Percentiles rank a stretch among this genome's conserved stretches.
Conservation (phyloP, 148 eudicot species). For the Polygonum maritimum region DNA sequence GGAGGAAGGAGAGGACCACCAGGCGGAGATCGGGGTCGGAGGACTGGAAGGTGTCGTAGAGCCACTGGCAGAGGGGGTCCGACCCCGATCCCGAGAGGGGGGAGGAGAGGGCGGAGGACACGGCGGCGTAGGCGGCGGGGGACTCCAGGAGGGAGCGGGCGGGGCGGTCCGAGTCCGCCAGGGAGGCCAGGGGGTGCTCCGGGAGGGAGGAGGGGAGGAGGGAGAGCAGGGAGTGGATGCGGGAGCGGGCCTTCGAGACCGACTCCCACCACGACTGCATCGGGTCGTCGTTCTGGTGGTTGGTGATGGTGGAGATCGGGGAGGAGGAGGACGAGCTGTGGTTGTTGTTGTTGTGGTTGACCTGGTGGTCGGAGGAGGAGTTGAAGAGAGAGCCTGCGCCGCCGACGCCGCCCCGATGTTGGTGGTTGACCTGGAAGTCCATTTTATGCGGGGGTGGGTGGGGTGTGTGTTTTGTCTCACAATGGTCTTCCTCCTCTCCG, state of each 20-base stretch:
- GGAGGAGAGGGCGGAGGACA: conserved; percentile 43
- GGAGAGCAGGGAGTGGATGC: conserved; percentile 61
- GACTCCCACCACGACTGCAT: conserved; percentile 94
- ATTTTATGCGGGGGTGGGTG: not conserved
- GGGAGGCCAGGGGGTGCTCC: conserved; percentile 33
- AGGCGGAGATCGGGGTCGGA: conserved; percentile 55
- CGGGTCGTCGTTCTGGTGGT: conserved; percentile 34
- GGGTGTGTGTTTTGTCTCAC: not conserved
- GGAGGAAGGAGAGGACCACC: conserved; percentile 60
- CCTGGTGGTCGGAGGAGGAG: conserved; percentile 4
- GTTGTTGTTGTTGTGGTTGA: conserved; percentile 9
- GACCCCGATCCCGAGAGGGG: conserved; percentile 52
- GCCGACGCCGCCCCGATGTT: not conserved
- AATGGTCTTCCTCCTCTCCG: not conserved
- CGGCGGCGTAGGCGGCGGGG: conserved; percentile 45
- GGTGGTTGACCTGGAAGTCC: conserved; percentile 7
- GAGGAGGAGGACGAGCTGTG: conserved; percentile 13
- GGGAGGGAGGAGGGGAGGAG: conserved; percentile 31
- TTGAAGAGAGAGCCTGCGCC: conserved; percentile 4
- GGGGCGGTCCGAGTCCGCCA: conserved; percentile 79
- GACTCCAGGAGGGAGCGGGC: conserved; percentile 78
- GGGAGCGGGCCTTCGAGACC: conserved; percentile 68
- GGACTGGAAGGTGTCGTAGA: conserved; percentile 75
- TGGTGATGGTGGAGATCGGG: conserved; percentile 12
- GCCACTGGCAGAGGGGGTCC: conserved; percentile 85